Evolutionary conservation across 495 filamentous ascomycete species (phyloP).

Genomic region (Penicillium desertorum): DNA sequence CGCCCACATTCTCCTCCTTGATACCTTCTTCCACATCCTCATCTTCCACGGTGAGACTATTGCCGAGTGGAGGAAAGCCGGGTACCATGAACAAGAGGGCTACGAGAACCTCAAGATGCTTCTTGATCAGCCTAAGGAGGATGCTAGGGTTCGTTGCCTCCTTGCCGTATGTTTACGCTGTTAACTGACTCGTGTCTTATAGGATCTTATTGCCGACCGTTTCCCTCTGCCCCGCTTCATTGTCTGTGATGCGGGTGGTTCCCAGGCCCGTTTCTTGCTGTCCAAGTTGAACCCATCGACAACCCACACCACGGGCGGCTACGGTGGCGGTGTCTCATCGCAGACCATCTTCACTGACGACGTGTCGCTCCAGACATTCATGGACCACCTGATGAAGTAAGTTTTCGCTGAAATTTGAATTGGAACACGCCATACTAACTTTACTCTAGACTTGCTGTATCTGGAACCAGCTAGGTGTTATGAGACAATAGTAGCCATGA

Average conservation of each 20-base stretch:
- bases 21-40: conserved; percentile 99
- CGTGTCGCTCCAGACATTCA: conserved; percentile 97
- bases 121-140: conserved; percentile 94
- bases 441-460: conserved; percentile 56
- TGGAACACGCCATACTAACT: conserved; percentile 31
- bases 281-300: conserved; percentile 98
- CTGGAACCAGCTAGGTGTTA: conserved; percentile 57
- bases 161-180: conserved; percentile 1
- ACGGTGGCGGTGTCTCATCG: conserved; percentile 86
- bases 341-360: conserved; percentile 99
- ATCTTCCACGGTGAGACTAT: conserved; percentile 99
- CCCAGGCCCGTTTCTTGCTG: conserved; percentile 94
- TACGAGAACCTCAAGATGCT: conserved; percentile 94
- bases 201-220: conserved; percentile 96
- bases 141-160: conserved; percentile 71
- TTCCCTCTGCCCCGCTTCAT: conserved; percentile 99
- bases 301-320: conserved; percentile 91
- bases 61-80: conserved; percentile 97
- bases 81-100: conserved; percentile 97
- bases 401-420: conserved; percentile 29
- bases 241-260: conserved; percentile 96
- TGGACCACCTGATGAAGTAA: conserved; percentile 99
- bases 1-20: conserved; percentile 88
- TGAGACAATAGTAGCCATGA: conserved; percentile 35
- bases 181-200: conserved; percentile 18